These are phyloP conservation scores for Phialophora tarda DNA, from an alignment of 2,329 filamentous ascomycete genomes.

Conservation along the genomic window DNA sequence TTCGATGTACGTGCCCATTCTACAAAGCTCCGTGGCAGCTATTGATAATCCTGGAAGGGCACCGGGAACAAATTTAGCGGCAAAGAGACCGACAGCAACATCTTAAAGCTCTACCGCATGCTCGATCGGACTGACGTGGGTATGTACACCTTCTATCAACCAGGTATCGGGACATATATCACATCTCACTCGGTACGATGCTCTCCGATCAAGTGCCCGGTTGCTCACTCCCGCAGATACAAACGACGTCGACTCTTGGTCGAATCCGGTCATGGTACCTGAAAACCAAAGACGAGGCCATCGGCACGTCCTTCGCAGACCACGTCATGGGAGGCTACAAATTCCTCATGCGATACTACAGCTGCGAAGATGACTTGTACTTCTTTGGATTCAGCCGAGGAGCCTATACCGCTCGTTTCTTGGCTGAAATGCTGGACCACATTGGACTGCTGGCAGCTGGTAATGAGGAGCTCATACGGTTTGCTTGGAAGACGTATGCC, in stretches of 20 bases:
- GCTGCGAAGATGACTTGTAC: conserved; percentile 65
- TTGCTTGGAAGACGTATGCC: conserved; percentile 82
- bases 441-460: conserved; percentile 79
- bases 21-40: conserved; percentile 28
- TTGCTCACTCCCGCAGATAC: conserved; percentile 23
- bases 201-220: background rate
- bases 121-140: conserved; percentile 36
- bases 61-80: conserved; percentile 53
- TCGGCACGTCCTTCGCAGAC: conserved; percentile 79
- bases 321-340: conserved; percentile 85
- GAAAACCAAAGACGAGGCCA: conserved; percentile 73
- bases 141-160: conserved; percentile 40
- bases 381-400: conserved; percentile 77
- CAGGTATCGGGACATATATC: conserved; percentile 66
- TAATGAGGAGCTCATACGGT: conserved; percentile 83
- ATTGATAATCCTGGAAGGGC: conserved; percentile 47
- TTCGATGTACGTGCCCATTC: conserved; percentile 31
- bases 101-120: conserved; percentile 54
- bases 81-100: conserved; percentile 54
- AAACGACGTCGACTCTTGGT: conserved; percentile 57
- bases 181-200: conserved; percentile 58
- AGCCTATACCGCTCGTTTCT: conserved; percentile 73
- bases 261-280: conserved; percentile 58
- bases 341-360: conserved; percentile 77
- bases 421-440: conserved; percentile 84